Evolutionary conservation across 2,329 filamentous ascomycete species (phyloP), one percentile per base, ranked within the genome.

Genomic region (Neofusicoccum kwambonambiense): DNA sequence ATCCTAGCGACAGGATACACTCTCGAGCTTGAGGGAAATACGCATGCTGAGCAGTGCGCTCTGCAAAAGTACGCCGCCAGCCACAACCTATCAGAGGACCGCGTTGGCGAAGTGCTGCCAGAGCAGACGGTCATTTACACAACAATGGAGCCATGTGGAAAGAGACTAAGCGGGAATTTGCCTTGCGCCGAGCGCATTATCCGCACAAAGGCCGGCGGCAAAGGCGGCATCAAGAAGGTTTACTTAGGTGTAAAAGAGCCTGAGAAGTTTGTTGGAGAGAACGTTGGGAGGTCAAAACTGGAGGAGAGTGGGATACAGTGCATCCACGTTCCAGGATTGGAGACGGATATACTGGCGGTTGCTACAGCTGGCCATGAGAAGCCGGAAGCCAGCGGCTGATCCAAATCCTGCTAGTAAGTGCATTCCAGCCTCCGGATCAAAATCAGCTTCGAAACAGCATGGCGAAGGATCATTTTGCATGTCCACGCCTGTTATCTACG

Each of bases 21-120:
- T 0, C 84, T 97, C 65, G 94, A 99, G 77, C 87, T 93, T 3
- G 84, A 88, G 0, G 95, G 94, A 47, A 99, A 99, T 79, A 98
- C 95, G 0, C 95, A 99, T 74, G 95, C 95, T 3, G 95, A 99
- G 75, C 93, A 99, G 79, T 94, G 90, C 77, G 96, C 92, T 73
- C 84, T 99, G 64, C 78, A 89, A 56, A 98, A 99, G 76, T 84
- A 89, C 68, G 79, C 79, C 12, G 49, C 56, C 19, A 66, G 64
- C 44, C 74, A 77, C 68, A 69, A 68, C 19, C 66, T 76, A 5
- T 67, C 82, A 0, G 88, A 90, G 68, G 84, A 86, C 61, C 74
- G 78, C 0, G 82, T 92, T 4, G 78, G 77, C 13, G 72, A 80
- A 17, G 77, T 82, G 13, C 71, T 90, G 7, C 82, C 86, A 0